Evolutionary conservation across 1,284 basidiomycete species (phyloP), one percentile per base, ranked within the genome.

Genomic region (Puccinia novopanici): DNA sequence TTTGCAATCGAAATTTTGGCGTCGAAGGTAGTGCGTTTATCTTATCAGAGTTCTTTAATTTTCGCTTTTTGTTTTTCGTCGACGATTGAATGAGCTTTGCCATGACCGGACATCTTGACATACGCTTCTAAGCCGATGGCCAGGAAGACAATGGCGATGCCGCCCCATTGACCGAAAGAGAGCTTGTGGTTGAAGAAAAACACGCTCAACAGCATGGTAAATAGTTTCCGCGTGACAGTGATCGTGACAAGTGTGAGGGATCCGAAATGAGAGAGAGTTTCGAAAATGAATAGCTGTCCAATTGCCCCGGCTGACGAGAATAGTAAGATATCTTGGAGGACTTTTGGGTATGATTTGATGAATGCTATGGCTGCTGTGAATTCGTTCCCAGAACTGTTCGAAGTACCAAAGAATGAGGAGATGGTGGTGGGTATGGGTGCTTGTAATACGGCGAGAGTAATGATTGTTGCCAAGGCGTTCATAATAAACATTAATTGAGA

Each of bases 401-500:
- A 54, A 10, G 63, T 54, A 22, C 65, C 65, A 27, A 78, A 45
- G 61, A 89, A 65, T 19, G 82, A 76, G 22, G 85, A 82, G 34
- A 83, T 83, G 83, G 83, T 84, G 65, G 52, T 82, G 17, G 78
- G 86, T 79, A 80, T 85, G 6, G 80, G 86, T 63, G 83, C 61
- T 34, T 84, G 45, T 78, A 85, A 83, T 30, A 82, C 82, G 30
- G 50, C 55, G 27, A 80, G 34, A 40, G 83, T 85, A 82, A 94
- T 86, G 54, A 90, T 68, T 1, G 93, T 92, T 85, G 91, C 91
- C 86, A 94, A 91, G 42, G 91, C 84, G 86, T 96, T 96, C 86
- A 98, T 98, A 90, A 91, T 96, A 85, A 99, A 91, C 97, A 99
- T 99, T 95, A 99, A 98, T 86, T 99, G 96, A 85, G 97, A 95